Base-by-base conservation (phyloP, 192 early-diverging fungal genomes). In the Coemansia sp. region DNA sequence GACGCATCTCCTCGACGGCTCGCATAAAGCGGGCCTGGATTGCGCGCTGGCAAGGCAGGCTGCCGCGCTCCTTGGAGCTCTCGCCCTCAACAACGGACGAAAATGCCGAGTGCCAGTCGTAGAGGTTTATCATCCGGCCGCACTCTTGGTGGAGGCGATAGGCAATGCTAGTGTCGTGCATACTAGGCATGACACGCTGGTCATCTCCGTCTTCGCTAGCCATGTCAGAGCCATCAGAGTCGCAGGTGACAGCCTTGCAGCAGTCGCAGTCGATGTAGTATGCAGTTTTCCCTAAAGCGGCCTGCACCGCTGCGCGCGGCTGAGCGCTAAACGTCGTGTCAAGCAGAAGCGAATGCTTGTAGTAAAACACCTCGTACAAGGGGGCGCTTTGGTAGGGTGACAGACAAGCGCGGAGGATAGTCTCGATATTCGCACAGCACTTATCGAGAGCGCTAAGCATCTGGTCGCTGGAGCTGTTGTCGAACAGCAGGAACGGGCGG, bases 91-190 rank as follows among this genome's bases (percentile, higher is more conserved):
- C 69, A 23, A 95, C 84, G n/a, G 86, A 85, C 12, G 87, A 79
- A 81, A 99, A 99, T 9, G 91, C 90, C 41, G 86, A 79, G 65
- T 89, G 95, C 91, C 92, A 93, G 73, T 99, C 96, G 68, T 89
- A 92, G 42, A 97, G 72, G 69, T 99, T 97, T 75, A 99, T 96
- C 84, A 98, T 77, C 61, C 90, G 86, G 3, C 95, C 94, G 72
- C 92, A 97, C 62, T 97, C 95, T 6, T 91, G 81, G 77, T 97
- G 93, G 12, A 98, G 84, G 47, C 89, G 88, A 70, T 99, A 99
- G 7, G 92, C 75, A 38, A 98, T 92, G 77, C 89, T 90, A 0
- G 90, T 93, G 73, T 99, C 97, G 52, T 92, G 84, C 70, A 91
- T 85, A 31, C 85, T 87, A 1, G 88, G 82, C 57, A 83, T 41